Percentiles rank a stretch among this genome's conserved stretches.
Evolutionary conservation across 2,329 filamentous ascomycete genomes (phyloP).

Genomic region (Cordyceps cicadae): DNA sequence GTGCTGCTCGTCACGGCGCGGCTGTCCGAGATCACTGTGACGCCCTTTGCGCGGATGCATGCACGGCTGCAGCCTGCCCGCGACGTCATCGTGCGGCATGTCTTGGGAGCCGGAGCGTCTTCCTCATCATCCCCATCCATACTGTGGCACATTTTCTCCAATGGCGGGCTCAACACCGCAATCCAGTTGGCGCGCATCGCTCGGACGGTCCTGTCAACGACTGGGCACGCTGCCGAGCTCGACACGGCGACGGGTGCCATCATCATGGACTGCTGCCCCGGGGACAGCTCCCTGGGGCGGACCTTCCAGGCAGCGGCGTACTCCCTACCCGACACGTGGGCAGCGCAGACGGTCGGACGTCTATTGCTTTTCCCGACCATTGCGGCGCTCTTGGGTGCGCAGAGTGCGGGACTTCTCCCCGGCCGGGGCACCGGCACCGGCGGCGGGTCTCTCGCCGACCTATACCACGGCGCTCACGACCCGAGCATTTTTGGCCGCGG

Average conservation of each 20-base stretch:
- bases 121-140: background rate
- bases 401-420: background rate
- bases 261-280: constrained; percentile 12
- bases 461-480: constrained; percentile 3
- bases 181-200: constrained; percentile 9
- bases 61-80: constrained; percentile 7
- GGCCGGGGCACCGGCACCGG: background rate
- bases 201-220: background rate
- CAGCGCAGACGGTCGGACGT: constrained; percentile 6
- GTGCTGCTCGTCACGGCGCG: constrained; percentile 10
- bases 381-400: background rate
- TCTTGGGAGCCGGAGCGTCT: background rate
- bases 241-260: constrained; percentile 2
- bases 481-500: background rate
- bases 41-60: constrained; percentile 9
- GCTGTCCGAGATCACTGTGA: constrained; percentile 10
- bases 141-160: constrained; percentile 10
- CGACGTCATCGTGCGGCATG: constrained; percentile 2
- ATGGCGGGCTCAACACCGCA: constrained; percentile 11
- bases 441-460: background rate
- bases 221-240: background rate
- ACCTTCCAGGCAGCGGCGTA: constrained; percentile 4
- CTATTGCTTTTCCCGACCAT: constrained; percentile 7
- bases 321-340: constrained; percentile 4
- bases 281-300: background rate